Evolutionary conservation across 2,329 filamentous ascomycete genomes (phyloP), one percentile per base, ranked within the genome.

Genomic region (Apiospora aurea): DNA sequence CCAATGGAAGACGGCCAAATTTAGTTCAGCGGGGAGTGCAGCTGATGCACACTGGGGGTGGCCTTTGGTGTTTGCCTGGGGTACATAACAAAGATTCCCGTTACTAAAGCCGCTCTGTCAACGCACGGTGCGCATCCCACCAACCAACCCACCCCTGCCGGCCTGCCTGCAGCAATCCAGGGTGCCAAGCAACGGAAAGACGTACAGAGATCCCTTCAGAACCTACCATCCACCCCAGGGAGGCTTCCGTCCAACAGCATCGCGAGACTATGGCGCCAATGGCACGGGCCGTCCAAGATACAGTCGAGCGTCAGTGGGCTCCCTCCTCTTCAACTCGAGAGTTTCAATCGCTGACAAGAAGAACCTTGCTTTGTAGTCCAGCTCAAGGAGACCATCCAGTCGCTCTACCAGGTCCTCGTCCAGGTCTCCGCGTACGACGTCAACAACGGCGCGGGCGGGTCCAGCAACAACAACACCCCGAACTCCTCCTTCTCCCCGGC

Each of bases 391-490:
- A 76, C 77, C 2, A 79, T 83, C 74, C 79, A 81, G 49, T 78
- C 79, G 21, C 80, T 83, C 29, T 79, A 79, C 71, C 79, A 80
- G 71, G 75, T 82, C 24, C 78, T 83, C 85, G 88, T 92, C 66
- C 89, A 92, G 78, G 85, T 88, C 41, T 86, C 88, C 44, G 86
- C 87, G 72, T 92, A 91, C 83, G 89, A 91, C 83, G 82, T 83
- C 53, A 83, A 85, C 66, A 41, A 38, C 18, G 57, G 57, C 10
- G 8, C 46, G 77, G 77, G 41, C 47, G 43, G 18, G 61, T 29
- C 26, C 68, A 70, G 71, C 71, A 47, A 67, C n/a, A 67, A 70
- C 51, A 51, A 71, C 24, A 71, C 72, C 29, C 43, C 72, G 41
- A 64, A 49, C 38, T 24, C 73, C 24, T 53, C 64, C 16, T 49